Evolutionary conservation across 768 basidiomycete genomes (phyloP).

Genomic region (Gymnopilus dilepis): DNA sequence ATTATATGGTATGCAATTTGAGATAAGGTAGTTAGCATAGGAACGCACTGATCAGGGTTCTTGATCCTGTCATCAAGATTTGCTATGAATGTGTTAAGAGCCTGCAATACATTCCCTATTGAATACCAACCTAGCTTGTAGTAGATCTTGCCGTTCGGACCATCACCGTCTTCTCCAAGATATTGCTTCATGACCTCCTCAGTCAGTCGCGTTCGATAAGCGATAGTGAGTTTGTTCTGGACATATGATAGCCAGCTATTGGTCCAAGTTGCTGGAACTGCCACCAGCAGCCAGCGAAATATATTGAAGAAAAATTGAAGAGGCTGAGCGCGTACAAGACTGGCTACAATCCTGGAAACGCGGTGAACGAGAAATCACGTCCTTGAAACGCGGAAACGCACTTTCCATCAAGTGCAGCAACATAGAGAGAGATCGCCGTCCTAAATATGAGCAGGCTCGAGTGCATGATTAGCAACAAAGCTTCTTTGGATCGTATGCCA

Average conservation of each 20-base stretch:
- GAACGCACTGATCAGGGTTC: slow-evolving; percentile 88
- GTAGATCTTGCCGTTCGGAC: slow-evolving; percentile 80
- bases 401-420: slow-evolving; percentile 93
- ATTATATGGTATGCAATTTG: slow-evolving; percentile 11
- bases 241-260: slow-evolving; percentile 93
- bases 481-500: slow-evolving; percentile 83
- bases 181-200: slow-evolving; percentile 83
- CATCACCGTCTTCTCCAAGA: slow-evolving; percentile 72
- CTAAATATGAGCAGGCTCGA: slow-evolving; percentile 87
- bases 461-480: slow-evolving; percentile 85
- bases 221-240: slow-evolving; percentile 91
- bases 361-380: slow-evolving; percentile 2
- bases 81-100: slow-evolving; percentile 50
- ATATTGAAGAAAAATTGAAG: slow-evolving; percentile 84
- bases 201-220: slow-evolving; percentile 87
- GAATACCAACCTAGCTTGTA: slow-evolving; percentile 81
- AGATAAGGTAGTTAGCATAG: not conserved
- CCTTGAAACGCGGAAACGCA: slow-evolving; percentile 38
- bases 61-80: slow-evolving; percentile 96
- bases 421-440: slow-evolving; percentile 92
- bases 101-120: not conserved
- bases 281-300: slow-evolving; percentile 87
- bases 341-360: slow-evolving; percentile 82
- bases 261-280: slow-evolving; percentile 92
- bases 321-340: slow-evolving; percentile 87